These are phyloP conservation scores for Forsythia suspensa DNA, from an alignment of 257 asterid genomes.

Conservation along the genomic window DNA sequence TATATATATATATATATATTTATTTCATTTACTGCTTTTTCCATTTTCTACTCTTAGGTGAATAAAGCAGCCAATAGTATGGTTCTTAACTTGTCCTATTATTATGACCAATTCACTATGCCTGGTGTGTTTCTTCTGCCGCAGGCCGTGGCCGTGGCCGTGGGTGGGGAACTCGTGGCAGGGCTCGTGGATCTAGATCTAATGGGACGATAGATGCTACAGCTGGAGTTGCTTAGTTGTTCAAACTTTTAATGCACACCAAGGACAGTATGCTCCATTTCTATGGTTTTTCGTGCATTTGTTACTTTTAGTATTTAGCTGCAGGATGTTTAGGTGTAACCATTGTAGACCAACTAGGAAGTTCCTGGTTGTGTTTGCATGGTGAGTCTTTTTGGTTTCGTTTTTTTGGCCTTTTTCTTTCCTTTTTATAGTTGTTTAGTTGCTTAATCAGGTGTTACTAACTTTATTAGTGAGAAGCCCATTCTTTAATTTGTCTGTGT, in stretches of 20 bases:
- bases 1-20: too few relatives aligned
- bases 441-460: conserved; percentile 40
- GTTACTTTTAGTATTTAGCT: conserved; percentile 37
- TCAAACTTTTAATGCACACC: background rate
- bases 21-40: too few relatives aligned
- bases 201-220: conserved; percentile 29
- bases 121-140: background rate
- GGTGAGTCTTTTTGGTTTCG: conserved; percentile 70
- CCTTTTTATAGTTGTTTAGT: conserved; percentile 32
- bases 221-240: conserved; percentile 31
- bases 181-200: conserved; percentile 46
- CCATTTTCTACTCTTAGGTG: too few relatives aligned
- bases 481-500: conserved; percentile 67
- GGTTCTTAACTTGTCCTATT: too few relatives aligned
- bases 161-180: conserved; percentile 42
- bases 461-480: conserved; percentile 55
- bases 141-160: conserved; percentile 57
- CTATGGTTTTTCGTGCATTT: conserved; percentile 24
- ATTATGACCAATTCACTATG: background rate
- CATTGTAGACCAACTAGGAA: conserved; percentile 42
- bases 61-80: too few relatives aligned
- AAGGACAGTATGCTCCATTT: conserved; percentile 36
- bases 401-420: conserved; percentile 12
- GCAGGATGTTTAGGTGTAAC: conserved; percentile 46
- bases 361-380: conserved; percentile 38